phyloP scores from a whole-genome alignment of 139 green algal species.

The Chlamydomonas sp. region DNA sequence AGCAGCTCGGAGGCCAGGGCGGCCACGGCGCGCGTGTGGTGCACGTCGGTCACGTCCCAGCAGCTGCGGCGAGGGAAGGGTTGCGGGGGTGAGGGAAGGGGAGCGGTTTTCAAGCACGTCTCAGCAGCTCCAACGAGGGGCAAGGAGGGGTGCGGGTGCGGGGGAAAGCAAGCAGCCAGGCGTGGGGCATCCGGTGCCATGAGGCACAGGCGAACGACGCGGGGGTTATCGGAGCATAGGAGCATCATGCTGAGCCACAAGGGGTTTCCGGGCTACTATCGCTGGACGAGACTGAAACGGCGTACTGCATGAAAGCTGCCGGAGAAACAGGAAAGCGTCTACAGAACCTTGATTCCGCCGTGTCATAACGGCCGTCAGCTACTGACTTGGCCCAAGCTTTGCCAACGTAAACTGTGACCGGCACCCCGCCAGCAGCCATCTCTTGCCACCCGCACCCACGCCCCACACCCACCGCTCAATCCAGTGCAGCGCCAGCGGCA shows the following conservation, averaged over 20 bases:
- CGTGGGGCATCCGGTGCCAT: too few species aligned
- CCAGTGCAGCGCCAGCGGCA: constrained; percentile 75
- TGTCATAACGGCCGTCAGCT: neutral
- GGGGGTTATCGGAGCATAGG: too few species aligned
- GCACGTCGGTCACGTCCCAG: constrained; percentile 75
- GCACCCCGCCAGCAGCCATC: too few species aligned
- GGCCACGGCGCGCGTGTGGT: constrained; percentile 60
- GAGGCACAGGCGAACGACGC: too few species aligned
- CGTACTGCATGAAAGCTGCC: too few species aligned
- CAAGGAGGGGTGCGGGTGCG: constrained; percentile 7
- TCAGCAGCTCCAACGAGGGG: neutral
- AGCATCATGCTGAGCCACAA: too few species aligned
- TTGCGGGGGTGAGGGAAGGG: neutral
- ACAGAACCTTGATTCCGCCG: too few species aligned
- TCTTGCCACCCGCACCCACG: neutral
- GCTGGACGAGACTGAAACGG: too few species aligned
- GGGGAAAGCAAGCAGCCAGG: neutral
- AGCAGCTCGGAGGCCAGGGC: constrained; percentile 72
- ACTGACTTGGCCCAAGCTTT: neutral
- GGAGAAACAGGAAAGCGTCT: too few species aligned
- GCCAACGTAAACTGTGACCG: neutral
- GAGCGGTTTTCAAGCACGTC: neutral
- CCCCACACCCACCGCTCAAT: constrained; percentile 39
- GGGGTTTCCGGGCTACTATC: too few species aligned
- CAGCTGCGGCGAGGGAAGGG: constrained; percentile 33